Evolutionary conservation across 2,329 filamentous ascomycete genomes (phyloP).

Genomic region (Sporothrix phasma): DNA sequence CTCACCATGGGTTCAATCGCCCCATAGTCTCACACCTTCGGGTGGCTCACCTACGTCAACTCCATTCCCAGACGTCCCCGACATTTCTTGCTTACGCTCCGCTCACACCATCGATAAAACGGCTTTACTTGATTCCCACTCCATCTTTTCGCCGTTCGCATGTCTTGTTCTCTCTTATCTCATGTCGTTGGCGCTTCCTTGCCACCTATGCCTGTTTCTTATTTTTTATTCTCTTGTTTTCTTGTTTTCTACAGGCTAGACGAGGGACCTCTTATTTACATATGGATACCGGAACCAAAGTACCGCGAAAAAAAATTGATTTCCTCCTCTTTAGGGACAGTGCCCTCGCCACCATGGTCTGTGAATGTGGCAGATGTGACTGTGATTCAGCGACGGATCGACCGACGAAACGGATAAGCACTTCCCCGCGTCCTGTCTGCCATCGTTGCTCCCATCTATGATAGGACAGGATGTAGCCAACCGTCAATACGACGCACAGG

Average conservation of each 20-base stretch:
- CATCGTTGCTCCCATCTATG: not conserved
- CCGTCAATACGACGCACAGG: not conserved
- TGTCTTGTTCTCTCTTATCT: not conserved
- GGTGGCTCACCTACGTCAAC: no score
- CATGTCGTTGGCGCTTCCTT: no score
- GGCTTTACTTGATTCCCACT: constrained; percentile 11
- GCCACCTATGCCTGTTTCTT: not conserved
- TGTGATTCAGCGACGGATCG: not conserved
- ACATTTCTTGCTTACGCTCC: not conserved
- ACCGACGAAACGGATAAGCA: not conserved
- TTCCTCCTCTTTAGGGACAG: no score
- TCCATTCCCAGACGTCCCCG: no score
- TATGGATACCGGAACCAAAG: constrained; percentile 1
- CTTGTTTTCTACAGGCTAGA: constrained; percentile 1
- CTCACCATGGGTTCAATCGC: not conserved
- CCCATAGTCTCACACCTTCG: not conserved
- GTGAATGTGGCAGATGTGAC: not conserved
- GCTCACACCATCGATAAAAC: not conserved
- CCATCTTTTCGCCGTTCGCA: not conserved
- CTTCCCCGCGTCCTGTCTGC: not conserved
- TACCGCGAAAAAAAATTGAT: not conserved
- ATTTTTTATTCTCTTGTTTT: not conserved
- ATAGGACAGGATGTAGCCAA: not conserved
- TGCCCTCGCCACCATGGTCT: not conserved
- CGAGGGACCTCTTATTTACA: constrained; percentile 1